These are phyloP conservation scores for Xylariaceae sp. DNA, from an alignment of 2,329 filamentous ascomycete genomes.

Conservation along the genomic window DNA sequence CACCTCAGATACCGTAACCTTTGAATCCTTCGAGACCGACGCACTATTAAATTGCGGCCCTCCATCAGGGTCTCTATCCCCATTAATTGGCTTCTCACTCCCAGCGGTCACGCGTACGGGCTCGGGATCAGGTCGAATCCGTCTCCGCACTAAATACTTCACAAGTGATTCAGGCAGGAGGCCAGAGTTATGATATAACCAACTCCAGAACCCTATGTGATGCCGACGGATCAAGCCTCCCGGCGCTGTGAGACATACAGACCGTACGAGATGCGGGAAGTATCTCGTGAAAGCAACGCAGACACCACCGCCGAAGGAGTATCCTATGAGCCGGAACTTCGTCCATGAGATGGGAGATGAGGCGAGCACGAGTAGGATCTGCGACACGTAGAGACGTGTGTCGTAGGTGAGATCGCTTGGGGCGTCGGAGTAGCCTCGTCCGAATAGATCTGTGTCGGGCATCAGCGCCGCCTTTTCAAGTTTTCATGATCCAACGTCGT, in stretches of 20 bases:
- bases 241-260: constrained; percentile 61
- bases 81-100: constrained; percentile 21
- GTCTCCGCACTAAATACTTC: constrained; percentile 33
- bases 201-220: constrained; percentile 56
- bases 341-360: constrained; percentile 57
- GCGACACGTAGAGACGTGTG: constrained; percentile 56
- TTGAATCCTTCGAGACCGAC: constrained; percentile 46
- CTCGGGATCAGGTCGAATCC: constrained; percentile 23
- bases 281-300: constrained; percentile 62
- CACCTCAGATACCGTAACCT: constrained; percentile 54
- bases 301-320: constrained; percentile 74
- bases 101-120: constrained; percentile 18
- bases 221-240: constrained; percentile 60
- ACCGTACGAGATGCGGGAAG: constrained; percentile 59
- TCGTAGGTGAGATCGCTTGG: constrained; percentile 57
- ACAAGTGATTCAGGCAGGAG: constrained; percentile 56
- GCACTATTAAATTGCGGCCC: constrained; percentile 41
- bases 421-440: constrained; percentile 70
- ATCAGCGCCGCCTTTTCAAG: neutral
- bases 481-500: neutral
- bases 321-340: constrained; percentile 67
- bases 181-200: constrained; percentile 56
- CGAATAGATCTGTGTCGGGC: constrained; percentile 56
- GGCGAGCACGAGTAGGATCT: constrained; percentile 60
- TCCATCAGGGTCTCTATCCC: constrained; percentile 35